Conservation (phyloP, 2,329 filamentous ascomycete genomes). For the Aspergillus luchuensis region DNA sequence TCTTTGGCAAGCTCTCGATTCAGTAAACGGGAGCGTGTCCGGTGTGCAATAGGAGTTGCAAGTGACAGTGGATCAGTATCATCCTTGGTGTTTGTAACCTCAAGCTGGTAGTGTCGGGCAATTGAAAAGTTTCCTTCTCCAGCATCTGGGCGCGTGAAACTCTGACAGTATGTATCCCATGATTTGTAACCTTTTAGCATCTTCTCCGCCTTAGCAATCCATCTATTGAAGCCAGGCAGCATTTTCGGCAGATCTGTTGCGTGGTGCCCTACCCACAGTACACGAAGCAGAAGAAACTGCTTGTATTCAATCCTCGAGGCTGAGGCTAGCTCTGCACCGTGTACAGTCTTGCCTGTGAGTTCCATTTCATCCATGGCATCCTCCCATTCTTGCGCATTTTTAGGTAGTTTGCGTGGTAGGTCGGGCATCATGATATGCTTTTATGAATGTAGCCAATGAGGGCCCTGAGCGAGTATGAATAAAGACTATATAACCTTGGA, state of each 20-base stretch:
- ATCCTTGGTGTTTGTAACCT: slow-evolving; percentile 2
- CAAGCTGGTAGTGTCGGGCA: slow-evolving; percentile 11
- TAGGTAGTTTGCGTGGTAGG: neutral
- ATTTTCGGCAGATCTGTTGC: neutral
- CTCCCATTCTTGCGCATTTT: neutral
- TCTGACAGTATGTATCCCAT: slow-evolving; percentile 5
- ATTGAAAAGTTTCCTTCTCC: slow-evolving; percentile 8
- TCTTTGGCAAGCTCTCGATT: neutral
- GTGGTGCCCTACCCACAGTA: slow-evolving; percentile 1
- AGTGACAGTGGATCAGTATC: neutral
- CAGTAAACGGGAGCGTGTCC: neutral
- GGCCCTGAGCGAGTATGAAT: neutral
- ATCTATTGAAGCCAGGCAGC: neutral
- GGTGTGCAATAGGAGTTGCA: slow-evolving; percentile 12
- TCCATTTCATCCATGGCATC: neutral
- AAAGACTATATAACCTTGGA: neutral
- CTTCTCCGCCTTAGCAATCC: neutral
- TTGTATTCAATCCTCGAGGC: slow-evolving; percentile 2
- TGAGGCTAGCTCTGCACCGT: slow-evolving; percentile 9
- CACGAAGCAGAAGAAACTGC: slow-evolving; percentile 12
- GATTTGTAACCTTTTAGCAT: neutral
- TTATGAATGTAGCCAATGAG: neutral
- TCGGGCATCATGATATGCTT: neutral
- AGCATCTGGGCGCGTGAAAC: neutral
- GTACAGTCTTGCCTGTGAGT: slow-evolving; percentile 6